phyloP scores from a whole-genome alignment of 192 early-diverging fungal genomes.

The Coemansia sp. region DNA sequence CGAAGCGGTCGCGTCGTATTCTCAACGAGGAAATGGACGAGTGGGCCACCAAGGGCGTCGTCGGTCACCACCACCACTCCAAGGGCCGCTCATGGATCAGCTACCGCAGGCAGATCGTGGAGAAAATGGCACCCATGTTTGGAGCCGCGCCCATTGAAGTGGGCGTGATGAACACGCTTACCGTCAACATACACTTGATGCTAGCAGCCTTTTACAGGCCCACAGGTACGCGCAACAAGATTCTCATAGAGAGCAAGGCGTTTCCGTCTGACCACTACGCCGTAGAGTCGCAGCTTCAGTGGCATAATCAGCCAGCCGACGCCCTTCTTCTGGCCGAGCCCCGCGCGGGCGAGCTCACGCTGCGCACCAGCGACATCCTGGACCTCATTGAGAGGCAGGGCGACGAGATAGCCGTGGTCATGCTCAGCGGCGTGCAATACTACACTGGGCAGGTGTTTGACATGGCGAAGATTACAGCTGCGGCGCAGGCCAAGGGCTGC shows the following conservation, averaged over 20 bases:
- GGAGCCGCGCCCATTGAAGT: constrained; percentile 68
- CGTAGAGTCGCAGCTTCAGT: constrained; percentile 82
- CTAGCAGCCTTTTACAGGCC: constrained; percentile 94
- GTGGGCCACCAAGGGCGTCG: constrained; percentile 85
- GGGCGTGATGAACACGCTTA: constrained; percentile 91
- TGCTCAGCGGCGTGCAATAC: constrained; percentile 91
- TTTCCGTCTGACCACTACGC: constrained; percentile 98
- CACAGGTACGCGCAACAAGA: constrained; percentile 67
- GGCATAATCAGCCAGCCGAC: constrained; percentile 69
- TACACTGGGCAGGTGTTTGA: constrained; percentile 92
- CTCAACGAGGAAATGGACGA: constrained; percentile 89
- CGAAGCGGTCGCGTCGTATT: constrained; percentile 61
- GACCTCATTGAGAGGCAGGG: constrained; percentile 70
- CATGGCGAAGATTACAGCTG: constrained; percentile 78
- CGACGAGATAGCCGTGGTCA: constrained; percentile 77
- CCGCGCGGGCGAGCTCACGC: constrained; percentile 64
- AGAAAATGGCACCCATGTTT: constrained; percentile 74
- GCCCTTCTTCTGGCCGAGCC: constrained; percentile 77
- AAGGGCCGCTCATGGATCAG: constrained; percentile 82
- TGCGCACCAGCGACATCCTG: constrained; percentile 83
- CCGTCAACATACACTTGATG: constrained; percentile 87
- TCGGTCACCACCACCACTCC: constrained; percentile 85
- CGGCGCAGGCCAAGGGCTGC: constrained; percentile 79
- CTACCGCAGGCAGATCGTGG: constrained; percentile 75
- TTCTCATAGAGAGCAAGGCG: constrained; percentile 88